These are phyloP conservation scores for Debaryomyces subglobosus DNA, from an alignment of 1,139 yeast species.

Conservation along the genomic window DNA sequence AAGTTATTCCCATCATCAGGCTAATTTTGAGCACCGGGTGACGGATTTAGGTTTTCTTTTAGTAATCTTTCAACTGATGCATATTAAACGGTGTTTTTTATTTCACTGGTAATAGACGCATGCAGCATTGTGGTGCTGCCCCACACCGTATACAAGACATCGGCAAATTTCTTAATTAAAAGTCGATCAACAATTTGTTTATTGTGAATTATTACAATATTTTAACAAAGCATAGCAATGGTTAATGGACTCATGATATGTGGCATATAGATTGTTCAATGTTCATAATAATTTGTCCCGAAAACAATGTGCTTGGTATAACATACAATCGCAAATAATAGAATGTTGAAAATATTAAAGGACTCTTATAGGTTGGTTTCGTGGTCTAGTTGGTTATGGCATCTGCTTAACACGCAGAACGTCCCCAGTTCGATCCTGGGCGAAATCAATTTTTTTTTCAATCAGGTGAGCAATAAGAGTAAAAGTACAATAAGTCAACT, in stretches of 20 bases:
- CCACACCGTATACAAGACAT: slow-evolving; percentile 4
- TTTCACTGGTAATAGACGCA: background rate
- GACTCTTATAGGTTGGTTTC: slow-evolving; percentile 28
- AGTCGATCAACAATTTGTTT: background rate
- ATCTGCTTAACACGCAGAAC: slow-evolving; percentile 99
- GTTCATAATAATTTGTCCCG: background rate
- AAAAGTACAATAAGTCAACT: background rate
- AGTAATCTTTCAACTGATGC: background rate
- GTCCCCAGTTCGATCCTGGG: slow-evolving; percentile 81
- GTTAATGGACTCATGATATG: background rate
- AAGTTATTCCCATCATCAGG: background rate
- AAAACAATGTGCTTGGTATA: background rate
- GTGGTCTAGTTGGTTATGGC: slow-evolving; percentile 99
- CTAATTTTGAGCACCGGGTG: background rate
- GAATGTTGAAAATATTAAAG: background rate
- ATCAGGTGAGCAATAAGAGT: background rate
- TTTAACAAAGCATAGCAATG: background rate
- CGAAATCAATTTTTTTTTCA: slow-evolving; percentile 12
- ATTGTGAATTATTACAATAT: background rate
- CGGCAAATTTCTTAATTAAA: background rate
- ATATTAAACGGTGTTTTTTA: background rate
- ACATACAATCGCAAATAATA: background rate
- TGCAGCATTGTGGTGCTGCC: slow-evolving; percentile 1
- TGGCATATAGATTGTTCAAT: background rate
- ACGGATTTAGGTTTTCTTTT: background rate